Base-by-base conservation (phyloP, 2,329 filamentous ascomycete genomes). In the Ceratocystis alfenasii region DNA sequence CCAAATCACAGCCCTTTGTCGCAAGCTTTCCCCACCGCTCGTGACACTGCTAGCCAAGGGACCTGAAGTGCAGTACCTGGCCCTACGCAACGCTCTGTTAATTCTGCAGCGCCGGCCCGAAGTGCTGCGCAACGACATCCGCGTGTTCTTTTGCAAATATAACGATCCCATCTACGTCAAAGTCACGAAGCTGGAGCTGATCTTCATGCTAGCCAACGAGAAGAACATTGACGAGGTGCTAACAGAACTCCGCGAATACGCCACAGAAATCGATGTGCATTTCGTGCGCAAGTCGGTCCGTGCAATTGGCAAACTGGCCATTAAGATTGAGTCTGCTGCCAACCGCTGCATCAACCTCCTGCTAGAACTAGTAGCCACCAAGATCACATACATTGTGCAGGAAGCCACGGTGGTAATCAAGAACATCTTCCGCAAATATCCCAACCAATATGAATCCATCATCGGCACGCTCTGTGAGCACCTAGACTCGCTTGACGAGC, bases 101-200 rank as follows among this genome's bases (percentile, higher is more conserved):
- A 99, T 99, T 70, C 79, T 99, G 64, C 94, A 99, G 75, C 83
- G 93, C 71, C 83, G 93, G 66, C 94, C 94, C 0, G 94, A 97
- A 72, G 93, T 99, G 7, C 77, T 99, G 65, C 85, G 91, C 69
- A 97, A 96, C 75, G 94, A 99, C 75, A 97, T 99, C 69, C 86
- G 94, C 60, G 94, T 99, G 41, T 99, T 99, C 78, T 99, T 99
- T 77, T 99, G 94, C 85, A 99, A 99, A 80, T 99, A 99, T 77
- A 99, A 99, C 75, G 94, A 99, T 73, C 94, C 94, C 0, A 99
- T 99, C 69, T 99, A 97, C 74, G 94, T 99, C 77, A 99, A 99
- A 76, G 94, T 99, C 63, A 99, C 94, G 17, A 99, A 99, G 77
- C 82, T 99, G 62, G 94, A 99, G 76, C 83, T 99, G 71, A 97